Conservation (phyloP, 2,329 filamentous ascomycete species). For the Paecilomyces fulvus region DNA sequence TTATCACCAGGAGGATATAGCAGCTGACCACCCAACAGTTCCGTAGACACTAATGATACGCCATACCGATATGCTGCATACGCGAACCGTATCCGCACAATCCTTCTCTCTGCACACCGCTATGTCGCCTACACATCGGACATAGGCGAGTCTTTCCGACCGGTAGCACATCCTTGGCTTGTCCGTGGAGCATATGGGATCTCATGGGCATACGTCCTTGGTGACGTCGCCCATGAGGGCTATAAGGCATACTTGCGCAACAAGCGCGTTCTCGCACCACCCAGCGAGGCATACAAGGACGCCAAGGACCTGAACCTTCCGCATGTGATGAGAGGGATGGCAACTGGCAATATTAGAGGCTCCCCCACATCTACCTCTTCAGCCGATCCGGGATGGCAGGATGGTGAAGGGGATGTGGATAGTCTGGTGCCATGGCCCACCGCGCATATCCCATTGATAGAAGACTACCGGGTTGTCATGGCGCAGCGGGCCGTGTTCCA, state of each 20-base stretch:
- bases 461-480: constrained; percentile 89
- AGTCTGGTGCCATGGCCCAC: constrained; percentile 30
- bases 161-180: constrained; percentile 75
- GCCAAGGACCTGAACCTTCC: constrained; percentile 25
- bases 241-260: constrained; percentile 93
- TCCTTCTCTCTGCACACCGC: constrained; percentile 81
- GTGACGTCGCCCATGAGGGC: constrained; percentile 86
- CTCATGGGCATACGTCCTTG: constrained; percentile 85
- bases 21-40: constrained; percentile 38
- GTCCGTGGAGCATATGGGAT: constrained; percentile 79
- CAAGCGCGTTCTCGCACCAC: constrained; percentile 63
- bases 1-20: constrained; percentile 2
- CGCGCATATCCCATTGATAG: constrained; percentile 58
- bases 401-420: constrained; percentile 10
- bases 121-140: constrained; percentile 97
- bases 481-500: constrained; percentile 87
- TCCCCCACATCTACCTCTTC: constrained; percentile 7
- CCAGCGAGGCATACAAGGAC: constrained; percentile 42
- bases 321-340: constrained; percentile 27
- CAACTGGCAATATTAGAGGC: constrained; percentile 21
- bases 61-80: constrained; percentile 89
- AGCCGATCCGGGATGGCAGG: constrained; percentile 5
- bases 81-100: constrained; percentile 72
- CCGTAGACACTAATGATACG: constrained; percentile 72
- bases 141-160: constrained; percentile 92